A percentile compares a stretch with the other conserved stretches of the same genome.
These are phyloP conservation scores for Aspergillus bombycis DNA, from an alignment of 2,329 filamentous ascomycete species.

Conservation along the genomic window DNA sequence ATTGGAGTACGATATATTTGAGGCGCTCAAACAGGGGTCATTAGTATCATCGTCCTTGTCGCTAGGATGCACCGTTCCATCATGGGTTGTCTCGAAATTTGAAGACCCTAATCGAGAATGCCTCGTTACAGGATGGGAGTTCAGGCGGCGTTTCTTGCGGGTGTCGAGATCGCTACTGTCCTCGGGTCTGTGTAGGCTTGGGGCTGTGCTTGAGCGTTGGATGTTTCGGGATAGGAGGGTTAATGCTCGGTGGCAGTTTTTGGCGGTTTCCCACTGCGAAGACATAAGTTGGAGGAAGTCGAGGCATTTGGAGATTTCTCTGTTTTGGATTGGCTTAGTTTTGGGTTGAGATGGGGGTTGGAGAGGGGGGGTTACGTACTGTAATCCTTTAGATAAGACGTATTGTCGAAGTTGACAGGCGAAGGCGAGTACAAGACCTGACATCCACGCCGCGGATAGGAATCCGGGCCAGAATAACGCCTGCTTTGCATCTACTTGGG, in stretches of 20 bases:
- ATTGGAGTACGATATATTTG: background rate
- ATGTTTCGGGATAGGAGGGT: slow-evolving; percentile 39
- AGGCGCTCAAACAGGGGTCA: background rate
- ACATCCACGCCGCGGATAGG: slow-evolving; percentile 46
- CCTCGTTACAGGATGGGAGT: background rate
- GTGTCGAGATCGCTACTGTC: background rate
- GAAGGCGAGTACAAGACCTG: slow-evolving; percentile 45
- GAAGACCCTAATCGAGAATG: background rate
- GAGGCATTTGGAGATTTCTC: slow-evolving; percentile 41
- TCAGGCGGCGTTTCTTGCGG: background rate
- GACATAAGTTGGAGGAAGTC: slow-evolving; percentile 40
- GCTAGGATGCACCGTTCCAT: background rate
- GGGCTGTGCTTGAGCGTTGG: slow-evolving; percentile 16
- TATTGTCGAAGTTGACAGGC: slow-evolving; percentile 47
- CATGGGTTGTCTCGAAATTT: background rate
- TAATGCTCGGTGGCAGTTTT: slow-evolving; percentile 42
- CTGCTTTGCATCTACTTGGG: slow-evolving; percentile 36
- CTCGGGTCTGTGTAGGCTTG: background rate
- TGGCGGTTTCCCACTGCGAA: slow-evolving; percentile 44
- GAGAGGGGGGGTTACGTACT: slow-evolving; percentile 27
- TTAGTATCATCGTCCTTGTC: background rate
- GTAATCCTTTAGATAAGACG: slow-evolving; percentile 35
- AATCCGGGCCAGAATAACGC: slow-evolving; percentile 45
- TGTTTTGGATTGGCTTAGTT: slow-evolving; percentile 14
- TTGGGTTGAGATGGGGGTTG: background rate